A percentile compares a stretch with the other conserved stretches of the same genome.
Evolutionary conservation across 2,329 filamentous ascomycete species (phyloP).

Genomic region (Sporothrix globosa): DNA sequence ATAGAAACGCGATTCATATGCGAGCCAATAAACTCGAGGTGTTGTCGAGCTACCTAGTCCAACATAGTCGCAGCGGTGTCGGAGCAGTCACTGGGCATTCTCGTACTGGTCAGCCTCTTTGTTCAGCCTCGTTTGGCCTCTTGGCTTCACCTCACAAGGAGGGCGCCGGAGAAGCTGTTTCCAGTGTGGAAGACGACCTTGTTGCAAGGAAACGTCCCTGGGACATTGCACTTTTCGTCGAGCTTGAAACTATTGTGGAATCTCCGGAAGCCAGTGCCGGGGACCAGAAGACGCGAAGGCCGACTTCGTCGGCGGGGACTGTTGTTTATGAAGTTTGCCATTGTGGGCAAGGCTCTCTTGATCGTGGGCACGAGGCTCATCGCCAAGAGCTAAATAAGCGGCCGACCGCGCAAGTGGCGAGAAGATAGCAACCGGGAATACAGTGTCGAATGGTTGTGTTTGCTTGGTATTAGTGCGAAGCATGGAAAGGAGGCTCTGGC

Average conservation of each 20-base stretch:
- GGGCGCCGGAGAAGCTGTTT: background rate
- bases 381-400: background rate
- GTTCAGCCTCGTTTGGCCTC: background rate
- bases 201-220: background rate
- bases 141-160: background rate
- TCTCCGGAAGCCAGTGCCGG: constrained; percentile 1
- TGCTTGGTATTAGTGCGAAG: constrained; percentile 5
- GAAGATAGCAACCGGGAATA: background rate
- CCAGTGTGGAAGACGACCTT: constrained; percentile 2
- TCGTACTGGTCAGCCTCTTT: background rate
- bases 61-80: constrained; percentile 2
- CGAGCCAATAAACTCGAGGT: background rate
- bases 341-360: constrained; percentile 14
- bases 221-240: background rate
- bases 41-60: background rate
- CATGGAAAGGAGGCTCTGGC: constrained; percentile 2
- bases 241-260: background rate
- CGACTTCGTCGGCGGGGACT: background rate
- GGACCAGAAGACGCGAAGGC: background rate
- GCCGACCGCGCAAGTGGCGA: constrained; percentile 14
- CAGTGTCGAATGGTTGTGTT: background rate
- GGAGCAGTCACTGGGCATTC: background rate
- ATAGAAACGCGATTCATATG: background rate
- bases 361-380: constrained; percentile 5
- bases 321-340: background rate